Evolutionary conservation across 345 rosid genomes (phyloP), one percentile per base, ranked within the genome.

Genomic region (Diplotaxis tenuifolia): DNA sequence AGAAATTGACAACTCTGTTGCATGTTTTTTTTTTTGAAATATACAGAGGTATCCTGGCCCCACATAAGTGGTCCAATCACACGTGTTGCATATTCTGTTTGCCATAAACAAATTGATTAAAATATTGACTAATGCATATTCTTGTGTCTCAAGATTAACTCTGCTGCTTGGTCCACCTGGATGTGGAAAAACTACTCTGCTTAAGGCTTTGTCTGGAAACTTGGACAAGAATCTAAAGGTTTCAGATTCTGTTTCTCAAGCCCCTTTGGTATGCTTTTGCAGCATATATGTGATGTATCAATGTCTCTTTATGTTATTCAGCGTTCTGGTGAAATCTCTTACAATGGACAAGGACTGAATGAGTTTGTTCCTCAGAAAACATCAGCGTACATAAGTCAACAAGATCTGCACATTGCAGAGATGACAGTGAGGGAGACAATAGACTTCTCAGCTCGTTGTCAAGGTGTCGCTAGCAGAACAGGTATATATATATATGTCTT

Each of bases 81-180:
- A n/a, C n/a, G n/a, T n/a, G n/a, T n/a, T n/a, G n/a, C n/a, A n/a
- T n/a, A n/a, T n/a, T n/a, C n/a, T n/a, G n/a, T n/a, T n/a, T n/a
- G n/a, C n/a, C n/a, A n/a, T n/a, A n/a, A n/a, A n/a, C n/a, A n/a
- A n/a, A n/a, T n/a, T n/a, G n/a, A n/a, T n/a, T n/a, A n/a, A n/a
- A n/a, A n/a, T n/a, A n/a, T n/a, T n/a, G n/a, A n/a, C 56, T 49
- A 38, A 67, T 28, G 4, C 61, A 16, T 34, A 21, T 42, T 34
- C 25, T 45, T 52, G 23, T 49, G 59, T 36, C 82, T 42, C n/a
- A 45, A 86, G 96, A 72, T 81, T 88, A 83, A 86, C 94, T 50
- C 58, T 90, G 40, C 68, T 90, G 70, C 90, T 90, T 65, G 96
- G 96, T 27, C 94, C 94, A 28, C 96, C 94, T 42, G 94, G 97